Percentiles rank a stretch among this genome's conserved stretches.
Conservation (phyloP, 306 rosid genomes). For the peach (Prunus persica) region Prunus_persica_NCBIv2 NC_034009.1:12273001-12273500, state of each 20-base stretch:
- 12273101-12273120: neutral
- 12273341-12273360: conserved; percentile 96
- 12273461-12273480: conserved; percentile 88
- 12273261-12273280: conserved; percentile 24
- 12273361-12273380: conserved; percentile 20
- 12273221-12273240: neutral
- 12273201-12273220: neutral
- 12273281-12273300: conserved; percentile 98
- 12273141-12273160: neutral
- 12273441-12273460: neutral
- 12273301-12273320: conserved; percentile 99
- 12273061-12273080: conserved; percentile 5
- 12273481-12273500: conserved; percentile 98
- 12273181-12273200: neutral
- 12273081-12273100: conserved; percentile 3
- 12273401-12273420: neutral
- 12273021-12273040: conserved; percentile 9
- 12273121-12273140: neutral
- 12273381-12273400: neutral
- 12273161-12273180: neutral
- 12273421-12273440: neutral
- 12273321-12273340: conserved; percentile 98
- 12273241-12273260: conserved; percentile 5
- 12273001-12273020: neutral
- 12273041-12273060: conserved; percentile 1